These are phyloP conservation scores for Ustanciosporium gigantosporum DNA, from an alignment of 1,284 basidiomycete genomes.

Conservation along the genomic window DNA sequence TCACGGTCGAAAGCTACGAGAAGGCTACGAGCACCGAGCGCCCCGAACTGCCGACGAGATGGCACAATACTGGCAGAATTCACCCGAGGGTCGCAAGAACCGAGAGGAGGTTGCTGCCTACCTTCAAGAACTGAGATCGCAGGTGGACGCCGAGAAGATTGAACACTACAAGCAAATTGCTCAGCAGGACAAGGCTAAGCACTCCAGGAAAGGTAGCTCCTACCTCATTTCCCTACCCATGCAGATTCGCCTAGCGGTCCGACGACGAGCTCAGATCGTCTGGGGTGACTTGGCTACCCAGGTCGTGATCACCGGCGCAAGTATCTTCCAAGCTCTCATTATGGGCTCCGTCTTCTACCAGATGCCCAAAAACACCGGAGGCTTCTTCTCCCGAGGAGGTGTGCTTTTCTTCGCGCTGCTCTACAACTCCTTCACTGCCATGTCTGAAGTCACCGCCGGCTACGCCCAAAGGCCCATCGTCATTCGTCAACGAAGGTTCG, in stretches of 20 bases:
- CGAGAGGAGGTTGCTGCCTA: conserved; percentile 38
- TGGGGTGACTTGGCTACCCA: conserved; percentile 66
- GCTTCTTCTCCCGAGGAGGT: conserved; percentile 80
- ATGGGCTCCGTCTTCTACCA: conserved; percentile 77
- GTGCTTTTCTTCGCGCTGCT: conserved; percentile 48
- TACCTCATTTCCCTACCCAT: conserved; percentile 49
- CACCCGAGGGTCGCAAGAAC: conserved; percentile 28
- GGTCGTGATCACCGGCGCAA: conserved; percentile 54
- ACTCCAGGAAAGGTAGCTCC: conserved; percentile 16
- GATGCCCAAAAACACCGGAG: conserved; percentile 68
- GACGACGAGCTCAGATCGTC: conserved; percentile 71
- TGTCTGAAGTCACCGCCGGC: conserved; percentile 53
- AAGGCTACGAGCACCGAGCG: conserved; percentile 50
- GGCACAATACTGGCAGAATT: conserved; percentile 36
- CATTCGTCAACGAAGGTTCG: conserved; percentile 48
- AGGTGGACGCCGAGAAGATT: conserved; percentile 14
- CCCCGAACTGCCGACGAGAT: conserved; percentile 51
- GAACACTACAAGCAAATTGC: conserved; percentile 29
- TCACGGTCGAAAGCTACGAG: conserved; percentile 60
- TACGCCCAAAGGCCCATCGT: conserved; percentile 50
- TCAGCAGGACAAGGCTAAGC: conserved; percentile 35
- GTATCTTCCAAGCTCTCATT: conserved; percentile 69
- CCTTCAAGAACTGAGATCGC: conserved; percentile 13
- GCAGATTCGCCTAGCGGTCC: conserved; percentile 72
- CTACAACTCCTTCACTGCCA: conserved; percentile 64